phyloP scores from a whole-genome alignment of 1,139 yeast species.

The Suhomyces anneliseae region DNA sequence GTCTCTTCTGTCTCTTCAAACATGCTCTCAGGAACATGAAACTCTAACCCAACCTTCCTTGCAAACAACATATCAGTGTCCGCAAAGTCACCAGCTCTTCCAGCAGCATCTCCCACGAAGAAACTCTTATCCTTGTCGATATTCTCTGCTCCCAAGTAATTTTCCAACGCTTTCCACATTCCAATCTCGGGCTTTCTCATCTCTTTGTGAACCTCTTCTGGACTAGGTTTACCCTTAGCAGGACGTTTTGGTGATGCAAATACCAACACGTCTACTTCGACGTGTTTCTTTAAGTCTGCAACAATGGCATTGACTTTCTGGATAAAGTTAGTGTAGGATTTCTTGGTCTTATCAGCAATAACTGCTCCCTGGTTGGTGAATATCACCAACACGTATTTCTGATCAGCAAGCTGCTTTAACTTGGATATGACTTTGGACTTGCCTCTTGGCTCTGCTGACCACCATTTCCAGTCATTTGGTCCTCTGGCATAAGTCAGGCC shows the following conservation, averaged over 20 bases:
- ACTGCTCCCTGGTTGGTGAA: conserved; percentile 88
- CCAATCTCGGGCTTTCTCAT: conserved; percentile 79
- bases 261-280: conserved; percentile 36
- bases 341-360: conserved; percentile 40
- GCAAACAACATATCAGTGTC: conserved; percentile 79
- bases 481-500: conserved; percentile 56
- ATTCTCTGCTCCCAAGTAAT: conserved; percentile 31
- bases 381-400: conserved; percentile 52
- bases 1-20: conserved; percentile 15
- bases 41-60: conserved; percentile 47
- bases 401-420: conserved; percentile 24
- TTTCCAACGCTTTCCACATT: conserved; percentile 57
- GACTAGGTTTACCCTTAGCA: conserved; percentile 24
- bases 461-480: conserved; percentile 72
- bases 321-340: conserved; percentile 52
- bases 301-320: conserved; percentile 44
- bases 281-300: conserved; percentile 16
- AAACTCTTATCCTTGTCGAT: conserved; percentile 50
- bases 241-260: conserved; percentile 66
- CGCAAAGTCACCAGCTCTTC: conserved; percentile 72
- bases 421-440: conserved; percentile 24
- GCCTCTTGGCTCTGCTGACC: conserved; percentile 23
- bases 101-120: conserved; percentile 97
- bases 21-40: conserved; percentile 70
- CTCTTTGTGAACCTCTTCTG: conserved; percentile 33